Percentiles rank a stretch among this genome's conserved stretches.
Evolutionary conservation across 176 grass and related monocot genomes (phyloP).

Genomic region (Phoenix roebelenii): DNA sequence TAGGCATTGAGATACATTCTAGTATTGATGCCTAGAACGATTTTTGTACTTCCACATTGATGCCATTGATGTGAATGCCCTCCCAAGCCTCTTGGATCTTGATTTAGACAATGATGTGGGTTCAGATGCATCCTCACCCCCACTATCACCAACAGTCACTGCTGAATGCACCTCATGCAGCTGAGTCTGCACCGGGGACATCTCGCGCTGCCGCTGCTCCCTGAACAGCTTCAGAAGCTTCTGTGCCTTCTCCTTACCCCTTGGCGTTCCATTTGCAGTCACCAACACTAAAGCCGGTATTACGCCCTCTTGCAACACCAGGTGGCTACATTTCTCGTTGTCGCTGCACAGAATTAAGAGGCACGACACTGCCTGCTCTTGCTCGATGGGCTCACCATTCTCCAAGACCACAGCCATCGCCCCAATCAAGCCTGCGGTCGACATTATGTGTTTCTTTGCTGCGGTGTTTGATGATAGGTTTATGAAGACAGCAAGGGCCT

Average conservation of each 20-base stretch:
- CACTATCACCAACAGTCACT: conserved; percentile 5
- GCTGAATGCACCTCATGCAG: conserved; percentile 24
- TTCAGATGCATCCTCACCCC: background rate
- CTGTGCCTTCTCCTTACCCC: conserved; percentile 61
- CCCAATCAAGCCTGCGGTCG: conserved; percentile 32
- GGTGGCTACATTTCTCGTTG: conserved; percentile 36
- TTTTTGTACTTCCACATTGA: conserved; percentile 34
- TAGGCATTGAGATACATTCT: background rate
- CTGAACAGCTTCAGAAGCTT: conserved; percentile 60
- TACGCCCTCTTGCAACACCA: conserved; percentile 64
- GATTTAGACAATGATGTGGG: conserved; percentile 22
- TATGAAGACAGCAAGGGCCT: conserved; percentile 48
- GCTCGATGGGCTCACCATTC: conserved; percentile 34
- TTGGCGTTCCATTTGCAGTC: conserved; percentile 37
- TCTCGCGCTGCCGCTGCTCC: conserved; percentile 54
- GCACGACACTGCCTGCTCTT: conserved; percentile 66
- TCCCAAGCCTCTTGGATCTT: conserved; percentile 35
- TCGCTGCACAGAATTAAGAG: conserved; percentile 48
- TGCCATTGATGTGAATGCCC: conserved; percentile 23
- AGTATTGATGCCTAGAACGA: background rate
- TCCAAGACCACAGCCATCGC: conserved; percentile 46
- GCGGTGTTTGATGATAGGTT: conserved; percentile 31
- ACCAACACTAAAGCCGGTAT: conserved; percentile 68
- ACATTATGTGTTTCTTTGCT: conserved; percentile 35
- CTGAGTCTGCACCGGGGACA: conserved; percentile 25